Evolutionary conservation across 129 eudicot species (phyloP).

Genomic region (Solidago caesia): DNA sequence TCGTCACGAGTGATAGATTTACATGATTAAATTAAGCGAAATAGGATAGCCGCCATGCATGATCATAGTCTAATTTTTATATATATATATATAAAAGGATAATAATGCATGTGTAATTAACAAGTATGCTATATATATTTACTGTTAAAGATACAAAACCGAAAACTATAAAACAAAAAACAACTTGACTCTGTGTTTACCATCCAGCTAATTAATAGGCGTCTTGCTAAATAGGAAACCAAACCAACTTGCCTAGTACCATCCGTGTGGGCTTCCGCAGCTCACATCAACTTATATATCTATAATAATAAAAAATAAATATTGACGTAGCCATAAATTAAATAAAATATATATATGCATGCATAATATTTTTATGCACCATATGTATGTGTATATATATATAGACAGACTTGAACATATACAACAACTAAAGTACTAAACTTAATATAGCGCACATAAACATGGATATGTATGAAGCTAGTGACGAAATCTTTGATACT

Average conservation of each 20-base stretch:
- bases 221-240: no score
- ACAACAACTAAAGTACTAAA: not conserved
- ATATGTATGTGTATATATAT: not conserved
- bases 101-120: no score
- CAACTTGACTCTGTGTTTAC: no score
- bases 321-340: not conserved
- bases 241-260: no score
- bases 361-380: not conserved
- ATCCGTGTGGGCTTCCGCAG: no score
- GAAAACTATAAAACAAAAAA: not conserved
- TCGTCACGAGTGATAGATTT: no score
- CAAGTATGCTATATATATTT: no score
- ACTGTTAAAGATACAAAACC: not conserved
- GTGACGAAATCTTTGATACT: slow-evolving; percentile 30
- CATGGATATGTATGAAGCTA: slow-evolving; percentile 32
- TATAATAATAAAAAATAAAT: not conserved
- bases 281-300: not conserved
- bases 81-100: no score
- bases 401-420: not conserved
- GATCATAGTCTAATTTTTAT: no score
- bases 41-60: no score
- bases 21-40: no score
- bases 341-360: not conserved
- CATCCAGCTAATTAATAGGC: no score
- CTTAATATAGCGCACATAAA: not conserved